Percentiles rank a stretch among this genome's conserved stretches.
These are phyloP conservation scores for Phytophthora pini DNA, from an alignment of 352 stramenopile genomes.

Conservation along the genomic window DNA sequence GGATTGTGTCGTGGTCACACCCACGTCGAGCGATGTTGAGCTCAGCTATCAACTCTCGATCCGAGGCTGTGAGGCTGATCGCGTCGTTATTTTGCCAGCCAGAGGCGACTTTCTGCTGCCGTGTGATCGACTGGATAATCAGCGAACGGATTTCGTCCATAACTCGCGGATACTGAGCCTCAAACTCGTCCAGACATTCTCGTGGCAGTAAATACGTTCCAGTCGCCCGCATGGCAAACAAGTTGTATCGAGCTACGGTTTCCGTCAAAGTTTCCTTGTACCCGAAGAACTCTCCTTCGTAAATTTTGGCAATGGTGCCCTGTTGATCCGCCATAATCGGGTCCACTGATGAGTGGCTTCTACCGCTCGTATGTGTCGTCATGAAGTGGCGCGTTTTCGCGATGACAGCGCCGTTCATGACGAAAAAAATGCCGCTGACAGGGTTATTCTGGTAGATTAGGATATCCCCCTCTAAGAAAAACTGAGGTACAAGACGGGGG, in stretches of 20 bases:
- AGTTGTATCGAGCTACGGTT: conserved; percentile 66
- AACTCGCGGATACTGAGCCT: conserved; percentile 58
- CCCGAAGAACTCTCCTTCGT: conserved; percentile 79
- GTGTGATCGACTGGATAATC: conserved; percentile 79
- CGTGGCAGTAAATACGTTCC: conserved; percentile 72
- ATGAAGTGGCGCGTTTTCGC: conserved; percentile 40
- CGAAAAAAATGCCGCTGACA: conserved; percentile 79
- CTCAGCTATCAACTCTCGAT: conserved; percentile 50
- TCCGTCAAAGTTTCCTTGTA: conserved; percentile 80
- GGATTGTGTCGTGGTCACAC: conserved; percentile 22
- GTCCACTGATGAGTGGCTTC: conserved; percentile 25
- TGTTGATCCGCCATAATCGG: conserved; percentile 37
- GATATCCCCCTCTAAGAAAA: conserved; percentile 70
- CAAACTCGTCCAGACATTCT: conserved; percentile 64
- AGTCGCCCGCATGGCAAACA: conserved; percentile 63
- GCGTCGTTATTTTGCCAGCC: conserved; percentile 79
- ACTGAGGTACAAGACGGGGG: conserved; percentile 71
- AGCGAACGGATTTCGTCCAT: conserved; percentile 72
- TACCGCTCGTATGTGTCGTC: not conserved
- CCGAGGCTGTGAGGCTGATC: conserved; percentile 59
- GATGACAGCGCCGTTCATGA: conserved; percentile 70
- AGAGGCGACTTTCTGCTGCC: conserved; percentile 74
- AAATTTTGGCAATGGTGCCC: conserved; percentile 66
- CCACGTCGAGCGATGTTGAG: conserved; percentile 25
- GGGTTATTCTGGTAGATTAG: conserved; percentile 76